phyloP scores from a whole-genome alignment of 305 asterid species.

The Solanum aculeatissimum region DNA sequence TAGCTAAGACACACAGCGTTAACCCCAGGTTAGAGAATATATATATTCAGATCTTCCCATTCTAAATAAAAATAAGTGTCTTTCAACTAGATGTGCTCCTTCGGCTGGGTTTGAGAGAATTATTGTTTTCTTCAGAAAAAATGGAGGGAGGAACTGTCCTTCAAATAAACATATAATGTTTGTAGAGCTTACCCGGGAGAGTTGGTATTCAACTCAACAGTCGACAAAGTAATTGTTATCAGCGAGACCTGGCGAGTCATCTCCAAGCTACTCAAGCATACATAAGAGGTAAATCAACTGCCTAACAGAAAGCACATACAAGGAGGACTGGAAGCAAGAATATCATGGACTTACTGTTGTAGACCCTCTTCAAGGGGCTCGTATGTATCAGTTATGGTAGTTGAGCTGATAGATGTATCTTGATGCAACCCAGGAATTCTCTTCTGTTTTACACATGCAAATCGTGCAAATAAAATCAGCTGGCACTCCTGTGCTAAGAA shows the following conservation, averaged over 20 bases:
- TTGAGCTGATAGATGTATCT: constrained; percentile 37
- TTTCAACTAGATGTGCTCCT: background rate
- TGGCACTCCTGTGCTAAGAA: background rate
- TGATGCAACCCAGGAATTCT: constrained; percentile 37
- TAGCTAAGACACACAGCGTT: constrained; percentile 16
- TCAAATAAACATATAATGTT: background rate
- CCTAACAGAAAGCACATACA: background rate
- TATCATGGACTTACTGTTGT: constrained; percentile 25
- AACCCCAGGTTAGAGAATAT: background rate
- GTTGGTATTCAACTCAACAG: constrained; percentile 29
- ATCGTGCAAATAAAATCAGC: background rate
- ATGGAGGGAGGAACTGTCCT: background rate
- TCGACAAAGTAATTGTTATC: constrained; percentile 37
- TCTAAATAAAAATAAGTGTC: background rate
- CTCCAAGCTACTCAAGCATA: constrained; percentile 33
- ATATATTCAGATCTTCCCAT: background rate
- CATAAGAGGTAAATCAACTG: background rate
- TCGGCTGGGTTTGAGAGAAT: background rate
- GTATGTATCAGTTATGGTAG: constrained; percentile 43
- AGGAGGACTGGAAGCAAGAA: background rate
- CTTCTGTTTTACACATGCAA: constrained; percentile 15
- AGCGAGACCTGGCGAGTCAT: constrained; percentile 49
- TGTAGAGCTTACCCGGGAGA: constrained; percentile 35
- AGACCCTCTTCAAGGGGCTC: constrained; percentile 56
- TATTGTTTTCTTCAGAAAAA: background rate